A percentile compares a stretch with the other conserved stretches of the same genome.
phyloP scores from a whole-genome alignment of 257 asterid genomes.

The Asclepias syriaca region DNA sequence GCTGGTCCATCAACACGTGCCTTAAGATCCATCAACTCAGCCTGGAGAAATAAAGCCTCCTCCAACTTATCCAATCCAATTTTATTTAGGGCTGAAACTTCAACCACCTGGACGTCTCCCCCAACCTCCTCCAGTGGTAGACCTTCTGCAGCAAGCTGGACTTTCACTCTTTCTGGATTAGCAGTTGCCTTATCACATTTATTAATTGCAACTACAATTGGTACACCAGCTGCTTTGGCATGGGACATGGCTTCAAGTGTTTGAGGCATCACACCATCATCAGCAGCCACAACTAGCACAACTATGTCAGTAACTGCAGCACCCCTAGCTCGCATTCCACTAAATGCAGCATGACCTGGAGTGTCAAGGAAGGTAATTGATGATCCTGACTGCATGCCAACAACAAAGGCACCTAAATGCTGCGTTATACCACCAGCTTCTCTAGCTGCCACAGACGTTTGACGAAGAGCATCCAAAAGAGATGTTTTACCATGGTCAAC shows the following conservation, averaged over 20 bases:
- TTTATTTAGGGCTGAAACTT: slow-evolving; percentile 75
- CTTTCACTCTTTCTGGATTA: slow-evolving; percentile 71
- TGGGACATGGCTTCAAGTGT: slow-evolving; percentile 94
- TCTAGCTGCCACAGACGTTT: slow-evolving; percentile 80
- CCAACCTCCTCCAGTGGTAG: slow-evolving; percentile 87
- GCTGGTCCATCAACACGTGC: slow-evolving; percentile 89
- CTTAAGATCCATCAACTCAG: slow-evolving; percentile 87
- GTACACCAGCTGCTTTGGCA: slow-evolving; percentile 79
- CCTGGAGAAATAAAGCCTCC: slow-evolving; percentile 89
- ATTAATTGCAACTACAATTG: slow-evolving; percentile 82
- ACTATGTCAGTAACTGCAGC: slow-evolving; percentile 94
- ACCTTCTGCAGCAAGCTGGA: slow-evolving; percentile 85
- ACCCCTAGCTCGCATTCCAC: slow-evolving; percentile 97
- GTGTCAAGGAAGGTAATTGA: slow-evolving; percentile 92
- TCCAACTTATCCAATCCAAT: slow-evolving; percentile 77
- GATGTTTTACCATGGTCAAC: slow-evolving; percentile 99
- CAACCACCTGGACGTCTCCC: slow-evolving; percentile 94
- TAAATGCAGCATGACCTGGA: slow-evolving; percentile 98
- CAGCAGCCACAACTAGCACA: slow-evolving; percentile 97
- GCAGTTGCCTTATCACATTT: slow-evolving; percentile 88
- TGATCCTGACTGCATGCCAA: slow-evolving; percentile 90
- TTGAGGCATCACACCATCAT: slow-evolving; percentile 98
- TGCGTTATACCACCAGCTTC: slow-evolving; percentile 99
- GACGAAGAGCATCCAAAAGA: slow-evolving; percentile 83
- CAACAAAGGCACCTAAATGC: slow-evolving; percentile 93